Evolutionary conservation across 768 basidiomycete species (phyloP), one percentile per base, ranked within the genome.

Genomic region (Termitomyces titanicus): DNA sequence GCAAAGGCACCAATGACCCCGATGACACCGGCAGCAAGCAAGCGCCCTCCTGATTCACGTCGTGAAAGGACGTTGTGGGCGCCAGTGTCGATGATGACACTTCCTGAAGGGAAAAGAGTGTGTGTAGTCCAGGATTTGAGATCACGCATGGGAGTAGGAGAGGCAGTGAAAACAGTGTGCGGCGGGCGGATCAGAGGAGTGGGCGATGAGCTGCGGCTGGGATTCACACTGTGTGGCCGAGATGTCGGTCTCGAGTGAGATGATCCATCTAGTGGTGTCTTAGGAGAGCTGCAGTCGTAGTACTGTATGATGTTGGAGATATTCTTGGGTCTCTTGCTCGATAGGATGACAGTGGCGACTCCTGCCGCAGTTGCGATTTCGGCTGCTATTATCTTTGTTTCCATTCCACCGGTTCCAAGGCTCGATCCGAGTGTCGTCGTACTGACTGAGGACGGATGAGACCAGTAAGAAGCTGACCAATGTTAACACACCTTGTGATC

Each of bases 341-440:
- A 89, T 45, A 88, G 85, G 64, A 99, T 91, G 42, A 98, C 79
- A 0, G 96, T 97, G 5, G 91, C 86, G 31, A 96, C 94, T 7
- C 97, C 97, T 0, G 95, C 96, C 0, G 87, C 94, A 0, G 92
- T 96, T 5, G 96, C 94, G 29, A 99, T 93, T 65, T 99, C 97
- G 0, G 97, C 96, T 1, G 97, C 97, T 60, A 98, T 97, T 62
- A 98, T 83, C 66, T 98, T 99, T 3, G 97, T 99, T 71, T 97
- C 94, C 97, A 98, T 98, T 3, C 97, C 97, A 0, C 97, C 97
- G 1, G 97, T 98, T 0, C 97, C 97, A 11, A 99, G 80, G 61
- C 83, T 92, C 1, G 93, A 95, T 0, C 97, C 97, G 1, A 96
- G 78, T 0, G 97, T 97, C 2, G 84, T 83, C 0, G 93, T 97